A percentile compares a stretch with the other conserved stretches of the same genome.
Evolutionary conservation across 2,329 filamentous ascomycete species (phyloP).

Genomic region (Apiospora phragmitis): DNA sequence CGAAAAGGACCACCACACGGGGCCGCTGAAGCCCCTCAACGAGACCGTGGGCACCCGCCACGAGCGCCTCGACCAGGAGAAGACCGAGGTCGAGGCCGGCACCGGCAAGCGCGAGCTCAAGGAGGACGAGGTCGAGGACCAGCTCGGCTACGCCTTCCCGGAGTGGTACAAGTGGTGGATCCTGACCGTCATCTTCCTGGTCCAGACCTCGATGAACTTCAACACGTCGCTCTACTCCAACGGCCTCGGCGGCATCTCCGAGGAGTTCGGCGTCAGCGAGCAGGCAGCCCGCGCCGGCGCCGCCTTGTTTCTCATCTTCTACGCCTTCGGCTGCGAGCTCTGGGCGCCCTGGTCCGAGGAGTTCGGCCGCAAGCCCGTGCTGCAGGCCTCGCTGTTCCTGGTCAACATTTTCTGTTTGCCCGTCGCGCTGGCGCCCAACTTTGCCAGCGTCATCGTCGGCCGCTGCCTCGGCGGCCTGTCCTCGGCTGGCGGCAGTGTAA

Average conservation of each 20-base stretch:
- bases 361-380: conserved; percentile 72
- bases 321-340: conserved; percentile 84
- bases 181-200: conserved; percentile 70
- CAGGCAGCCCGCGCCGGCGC: conserved; percentile 73
- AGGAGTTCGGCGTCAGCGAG: conserved; percentile 66
- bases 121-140: conserved; percentile 58
- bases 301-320: conserved; percentile 75
- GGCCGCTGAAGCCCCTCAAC: conserved; percentile 6
- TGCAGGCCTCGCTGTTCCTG: conserved; percentile 71
- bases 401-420: conserved; percentile 79
- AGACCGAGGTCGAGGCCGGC: background rate
- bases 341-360: conserved; percentile 91
- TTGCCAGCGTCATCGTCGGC: conserved; percentile 68
- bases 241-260: conserved; percentile 62
- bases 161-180: conserved; percentile 70
- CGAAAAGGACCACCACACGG: background rate
- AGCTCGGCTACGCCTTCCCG: conserved; percentile 65
- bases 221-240: conserved; percentile 76
- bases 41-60: conserved; percentile 4
- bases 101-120: conserved; percentile 29
- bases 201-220: conserved; percentile 78
- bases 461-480: conserved; percentile 69
- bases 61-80: background rate
- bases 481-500: conserved; percentile 72
- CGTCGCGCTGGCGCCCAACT: conserved; percentile 73